A percentile compares a stretch with the other conserved stretches of the same genome.
phyloP scores from a whole-genome alignment of 306 rosid species.

The Prunus kanzakura region DNA sequence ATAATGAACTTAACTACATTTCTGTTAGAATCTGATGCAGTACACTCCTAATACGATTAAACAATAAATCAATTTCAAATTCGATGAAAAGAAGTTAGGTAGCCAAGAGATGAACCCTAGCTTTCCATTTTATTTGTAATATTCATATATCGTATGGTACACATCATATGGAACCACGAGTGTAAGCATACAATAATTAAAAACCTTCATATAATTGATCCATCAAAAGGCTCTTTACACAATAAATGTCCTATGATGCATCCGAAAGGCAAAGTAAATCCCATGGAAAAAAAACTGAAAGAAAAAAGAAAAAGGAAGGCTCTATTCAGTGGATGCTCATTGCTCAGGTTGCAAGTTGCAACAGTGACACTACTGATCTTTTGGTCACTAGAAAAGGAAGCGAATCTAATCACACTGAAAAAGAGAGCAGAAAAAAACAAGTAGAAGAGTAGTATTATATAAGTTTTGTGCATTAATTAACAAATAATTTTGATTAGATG shows the following conservation, averaged over 20 bases:
- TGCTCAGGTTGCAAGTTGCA: not conserved
- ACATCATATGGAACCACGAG: not conserved
- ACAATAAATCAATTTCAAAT: not conserved
- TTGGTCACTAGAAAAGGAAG: constrained; percentile 2
- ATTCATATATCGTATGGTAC: not conserved
- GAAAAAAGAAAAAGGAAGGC: not conserved
- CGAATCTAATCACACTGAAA: not conserved
- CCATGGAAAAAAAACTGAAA: not conserved
- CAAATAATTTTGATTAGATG: constrained; percentile 1
- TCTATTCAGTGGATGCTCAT: constrained; percentile 11
- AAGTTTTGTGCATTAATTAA: not conserved
- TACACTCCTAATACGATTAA: not conserved
- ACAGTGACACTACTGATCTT: no score
- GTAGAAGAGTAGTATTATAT: not conserved
- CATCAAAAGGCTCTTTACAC: not conserved
- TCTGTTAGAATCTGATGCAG: not conserved
- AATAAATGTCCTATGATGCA: not conserved
- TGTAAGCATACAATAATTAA: not conserved
- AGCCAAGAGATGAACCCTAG: not conserved
- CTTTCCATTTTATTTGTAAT: not conserved
- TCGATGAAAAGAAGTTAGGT: not conserved
- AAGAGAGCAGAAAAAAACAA: not conserved
- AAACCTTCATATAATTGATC: not conserved
- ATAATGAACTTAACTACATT: no score
- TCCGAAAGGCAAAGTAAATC: constrained; percentile 1